Conservation (phyloP, 2,329 filamentous ascomycete genomes). For the Cladobotryum protrusum region DNA sequence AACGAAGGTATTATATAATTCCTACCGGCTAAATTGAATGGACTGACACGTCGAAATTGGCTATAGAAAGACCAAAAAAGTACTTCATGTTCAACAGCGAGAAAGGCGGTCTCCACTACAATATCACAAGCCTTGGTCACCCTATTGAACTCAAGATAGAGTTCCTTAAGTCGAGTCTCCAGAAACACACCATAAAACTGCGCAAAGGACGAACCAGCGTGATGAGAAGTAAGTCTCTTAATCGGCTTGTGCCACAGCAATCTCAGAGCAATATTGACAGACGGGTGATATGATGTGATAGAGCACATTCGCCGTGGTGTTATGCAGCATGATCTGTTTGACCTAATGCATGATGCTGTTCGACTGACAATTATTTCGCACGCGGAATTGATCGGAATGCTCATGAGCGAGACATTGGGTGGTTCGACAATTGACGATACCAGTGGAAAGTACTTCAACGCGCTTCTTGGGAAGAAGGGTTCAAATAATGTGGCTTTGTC, state of each 20-base stretch:
- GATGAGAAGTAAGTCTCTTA: constrained; percentile 7
- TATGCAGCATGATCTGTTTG: constrained; percentile 6
- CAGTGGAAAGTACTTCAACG: constrained; percentile 1
- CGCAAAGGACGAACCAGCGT: constrained; percentile 6
- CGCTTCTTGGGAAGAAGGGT: background rate
- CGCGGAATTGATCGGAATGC: constrained; percentile 7
- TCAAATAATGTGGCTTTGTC: background rate
- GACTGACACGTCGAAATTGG: no score
- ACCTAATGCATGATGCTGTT: constrained; percentile 7
- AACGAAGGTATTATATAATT: background rate
- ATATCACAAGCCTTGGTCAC: constrained; percentile 7
- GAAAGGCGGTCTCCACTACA: constrained; percentile 4
- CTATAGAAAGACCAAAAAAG: background rate
- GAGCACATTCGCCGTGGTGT: constrained; percentile 9
- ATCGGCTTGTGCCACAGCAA: background rate
- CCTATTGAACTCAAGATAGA: background rate
- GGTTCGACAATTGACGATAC: constrained; percentile 7
- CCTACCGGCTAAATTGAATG: background rate
- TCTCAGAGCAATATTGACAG: background rate
- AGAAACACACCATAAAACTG: constrained; percentile 3
- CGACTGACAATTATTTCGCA: constrained; percentile 9
- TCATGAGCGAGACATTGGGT: constrained; percentile 4
- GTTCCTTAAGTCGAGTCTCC: constrained; percentile 1
- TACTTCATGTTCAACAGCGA: constrained; percentile 7
- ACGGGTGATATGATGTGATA: background rate